phyloP scores from a whole-genome alignment of 371 early-diverging fungal species.

The Syncephalis fuscata region DNA sequence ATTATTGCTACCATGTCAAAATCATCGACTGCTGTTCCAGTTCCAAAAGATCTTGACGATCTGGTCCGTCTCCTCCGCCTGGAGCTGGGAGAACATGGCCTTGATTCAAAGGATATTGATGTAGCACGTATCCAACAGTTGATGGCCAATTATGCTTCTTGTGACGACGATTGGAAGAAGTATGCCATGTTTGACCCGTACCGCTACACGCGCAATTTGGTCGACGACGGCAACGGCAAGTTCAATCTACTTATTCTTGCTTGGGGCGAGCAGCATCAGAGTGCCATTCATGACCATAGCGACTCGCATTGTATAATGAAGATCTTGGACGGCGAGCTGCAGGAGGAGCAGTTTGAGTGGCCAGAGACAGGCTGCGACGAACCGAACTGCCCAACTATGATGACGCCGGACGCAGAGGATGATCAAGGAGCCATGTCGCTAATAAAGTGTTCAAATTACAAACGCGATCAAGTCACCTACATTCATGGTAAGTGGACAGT shows the following conservation, averaged over 20 bases:
- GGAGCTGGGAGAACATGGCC: slow-evolving; percentile 26
- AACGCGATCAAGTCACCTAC: slow-evolving; percentile 61
- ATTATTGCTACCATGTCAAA: not conserved
- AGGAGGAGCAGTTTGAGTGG: slow-evolving; percentile 68
- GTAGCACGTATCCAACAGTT: slow-evolving; percentile 33
- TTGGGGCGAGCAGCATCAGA: slow-evolving; percentile 49
- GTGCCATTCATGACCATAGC: slow-evolving; percentile 89
- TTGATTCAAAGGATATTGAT: slow-evolving; percentile 39
- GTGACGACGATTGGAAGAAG: slow-evolving; percentile 50
- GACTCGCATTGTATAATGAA: slow-evolving; percentile 91
- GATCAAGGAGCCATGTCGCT: slow-evolving; percentile 19
- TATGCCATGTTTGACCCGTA: slow-evolving; percentile 65
- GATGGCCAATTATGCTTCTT: slow-evolving; percentile 44
- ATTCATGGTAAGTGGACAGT: slow-evolving; percentile 65
- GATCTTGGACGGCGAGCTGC: slow-evolving; percentile 65
- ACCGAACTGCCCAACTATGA: not conserved
- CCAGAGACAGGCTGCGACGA: slow-evolving; percentile 18
- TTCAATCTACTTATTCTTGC: slow-evolving; percentile 85
- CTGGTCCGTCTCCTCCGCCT: slow-evolving; percentile 22
- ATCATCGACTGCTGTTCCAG: slow-evolving; percentile 5
- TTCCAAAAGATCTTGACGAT: slow-evolving; percentile 19
- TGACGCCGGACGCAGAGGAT: slow-evolving; percentile 6
- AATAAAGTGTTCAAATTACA: slow-evolving; percentile 23
- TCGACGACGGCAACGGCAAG: slow-evolving; percentile 85
- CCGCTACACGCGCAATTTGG: slow-evolving; percentile 69